phyloP scores from a whole-genome alignment of 163 green algal species.

The Chloromonas sp. region DNA sequence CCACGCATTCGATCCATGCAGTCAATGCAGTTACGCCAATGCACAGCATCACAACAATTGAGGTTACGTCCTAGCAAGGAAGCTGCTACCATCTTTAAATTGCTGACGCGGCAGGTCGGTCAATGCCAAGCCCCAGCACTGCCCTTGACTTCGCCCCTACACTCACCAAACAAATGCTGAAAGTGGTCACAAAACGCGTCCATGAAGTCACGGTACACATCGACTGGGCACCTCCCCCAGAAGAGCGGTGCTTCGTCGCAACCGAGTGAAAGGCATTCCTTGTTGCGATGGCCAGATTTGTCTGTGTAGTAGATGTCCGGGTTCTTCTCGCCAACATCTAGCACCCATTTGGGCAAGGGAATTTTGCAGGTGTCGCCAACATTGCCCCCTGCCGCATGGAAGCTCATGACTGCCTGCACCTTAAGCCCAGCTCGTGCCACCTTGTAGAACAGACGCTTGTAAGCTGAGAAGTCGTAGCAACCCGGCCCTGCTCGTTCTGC shows the following conservation, averaged over 20 bases:
- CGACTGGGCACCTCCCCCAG: constrained; percentile 74
- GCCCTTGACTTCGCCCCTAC: too few species aligned
- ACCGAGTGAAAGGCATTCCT: constrained; percentile 90
- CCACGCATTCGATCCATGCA: too few species aligned
- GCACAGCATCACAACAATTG: too few species aligned
- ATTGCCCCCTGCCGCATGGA: constrained; percentile 94
- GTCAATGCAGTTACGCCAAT: too few species aligned
- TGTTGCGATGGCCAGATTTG: constrained; percentile 65
- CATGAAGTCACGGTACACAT: constrained; percentile 86
- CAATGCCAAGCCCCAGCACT: too few species aligned
- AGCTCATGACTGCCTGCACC: constrained; percentile 94
- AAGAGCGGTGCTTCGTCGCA: constrained; percentile 85
- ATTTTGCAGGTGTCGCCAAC: constrained; percentile 94
- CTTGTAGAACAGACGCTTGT: constrained; percentile 83
- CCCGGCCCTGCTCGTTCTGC: constrained; percentile 75
- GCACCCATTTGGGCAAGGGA: constrained; percentile 87
- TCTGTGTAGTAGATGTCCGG: constrained; percentile 96
- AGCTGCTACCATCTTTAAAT: too few species aligned
- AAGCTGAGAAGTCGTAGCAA: constrained; percentile 90
- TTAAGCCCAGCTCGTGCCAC: constrained; percentile 67
- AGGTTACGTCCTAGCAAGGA: too few species aligned
- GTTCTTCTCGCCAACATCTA: constrained; percentile 78
- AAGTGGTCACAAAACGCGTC: constrained; percentile 73
- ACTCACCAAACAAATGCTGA: constrained; percentile 67
- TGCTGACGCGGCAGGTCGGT: too few species aligned